Percentiles rank a stretch among this genome's conserved stretches.
Evolutionary conservation across 768 basidiomycete genomes (phyloP).

Genomic region (Leccinum subgranulosum): DNA sequence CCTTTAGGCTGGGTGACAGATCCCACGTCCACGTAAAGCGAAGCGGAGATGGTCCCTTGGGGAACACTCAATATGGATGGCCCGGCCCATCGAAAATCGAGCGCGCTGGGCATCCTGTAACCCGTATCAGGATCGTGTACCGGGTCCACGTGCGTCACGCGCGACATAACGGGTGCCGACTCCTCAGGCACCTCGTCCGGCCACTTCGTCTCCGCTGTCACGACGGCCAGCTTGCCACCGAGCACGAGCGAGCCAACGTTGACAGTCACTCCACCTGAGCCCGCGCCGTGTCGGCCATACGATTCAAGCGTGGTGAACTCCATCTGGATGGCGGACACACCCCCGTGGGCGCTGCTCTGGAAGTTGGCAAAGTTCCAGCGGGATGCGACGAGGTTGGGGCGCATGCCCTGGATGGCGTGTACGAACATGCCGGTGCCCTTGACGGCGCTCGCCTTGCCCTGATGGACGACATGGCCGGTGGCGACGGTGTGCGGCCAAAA

Average conservation of each 20-base stretch:
- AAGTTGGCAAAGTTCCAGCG: conserved; percentile 97
- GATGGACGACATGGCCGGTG: conserved; percentile 64
- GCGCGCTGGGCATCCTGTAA: conserved; percentile 67
- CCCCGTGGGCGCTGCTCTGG: conserved; percentile 68
- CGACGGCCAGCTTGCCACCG: conserved; percentile 67
- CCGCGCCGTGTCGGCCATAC: conserved; percentile 75
- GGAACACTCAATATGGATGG: conserved; percentile 54
- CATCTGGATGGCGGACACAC: conserved; percentile 90
- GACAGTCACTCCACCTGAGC: conserved; percentile 79
- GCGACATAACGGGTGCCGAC: conserved; percentile 54
- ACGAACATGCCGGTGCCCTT: conserved; percentile 81
- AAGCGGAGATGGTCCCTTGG: conserved; percentile 54
- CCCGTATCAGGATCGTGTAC: conserved; percentile 75
- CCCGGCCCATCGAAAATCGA: conserved; percentile 78
- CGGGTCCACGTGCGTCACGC: conserved; percentile 60
- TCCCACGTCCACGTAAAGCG: conserved; percentile 57
- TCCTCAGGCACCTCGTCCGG: conserved; percentile 55
- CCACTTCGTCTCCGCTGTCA: conserved; percentile 80
- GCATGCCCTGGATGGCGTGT: conserved; percentile 98
- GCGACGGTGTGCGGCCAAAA: conserved; percentile 79
- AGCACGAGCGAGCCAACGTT: conserved; percentile 86
- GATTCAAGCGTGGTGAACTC: conserved; percentile 84
- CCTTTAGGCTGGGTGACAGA: conserved; percentile 58
- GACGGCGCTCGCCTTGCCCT: conserved; percentile 56
- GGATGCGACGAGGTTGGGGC: conserved; percentile 88